Base-by-base conservation (phyloP, 2,329 filamentous ascomycete genomes). In the Metarhizium guizhouense region DNA sequence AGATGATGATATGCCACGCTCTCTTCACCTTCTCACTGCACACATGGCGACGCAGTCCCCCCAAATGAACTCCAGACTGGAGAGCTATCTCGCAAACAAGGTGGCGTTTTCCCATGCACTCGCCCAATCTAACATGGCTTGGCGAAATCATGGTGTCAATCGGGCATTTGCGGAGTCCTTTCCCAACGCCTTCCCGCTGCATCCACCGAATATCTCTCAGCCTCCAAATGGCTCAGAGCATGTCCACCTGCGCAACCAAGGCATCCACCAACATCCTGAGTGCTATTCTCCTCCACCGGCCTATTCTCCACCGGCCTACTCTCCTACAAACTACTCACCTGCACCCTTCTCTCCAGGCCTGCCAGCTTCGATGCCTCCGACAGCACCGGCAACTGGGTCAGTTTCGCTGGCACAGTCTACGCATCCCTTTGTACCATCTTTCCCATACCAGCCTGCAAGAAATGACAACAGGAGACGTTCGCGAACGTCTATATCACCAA, bases 1-100 rank as follows among this genome's bases (percentile, higher is more conserved):
- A 65, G 91, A 95, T 54, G 89, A 95, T 62, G 88, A 92, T 56
- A 68, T 89, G 29, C 84, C 86, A 1, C 78, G 83, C 58, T 82
- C 84, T 54, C 88, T 85, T 65, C 78, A 83, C 56, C 75, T 83
- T 14, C 73, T 90, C 36, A 82, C 82, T 14, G 77, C 82, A 3
- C 80, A 85, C 62, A 72, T 88, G 57, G 78, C 83, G 61, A 85
- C 81, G 2, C 74, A 74, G 16, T 83, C 82, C 1, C 69, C 76
- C 30, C 79, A 83, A 58, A 80, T 87, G 67, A 86, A 86, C 65
- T 75, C 79, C 32, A 76, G 82, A 45, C 71, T 88, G 3, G 81
- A 82, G 42, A 70, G 74, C 6, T 78, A 72, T 56, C 61, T 77
- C 20, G 67, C 69, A 0, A 76, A 73, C 55, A 68, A 71, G 8